phyloP scores from a whole-genome alignment of 2,329 filamentous ascomycete genomes.

The Magnaporthiopsis poae region DNA sequence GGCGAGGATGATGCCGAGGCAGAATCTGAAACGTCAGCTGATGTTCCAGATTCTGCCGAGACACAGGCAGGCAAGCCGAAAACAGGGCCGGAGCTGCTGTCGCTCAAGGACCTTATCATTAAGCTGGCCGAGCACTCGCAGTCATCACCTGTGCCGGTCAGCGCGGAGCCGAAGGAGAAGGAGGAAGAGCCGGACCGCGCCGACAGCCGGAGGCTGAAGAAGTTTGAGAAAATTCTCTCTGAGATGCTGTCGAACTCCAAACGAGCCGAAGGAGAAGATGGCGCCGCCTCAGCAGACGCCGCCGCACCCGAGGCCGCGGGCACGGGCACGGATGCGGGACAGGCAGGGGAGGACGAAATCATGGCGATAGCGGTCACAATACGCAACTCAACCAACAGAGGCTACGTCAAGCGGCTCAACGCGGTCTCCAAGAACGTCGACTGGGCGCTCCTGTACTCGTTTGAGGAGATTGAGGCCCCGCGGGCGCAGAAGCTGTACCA shows the following conservation, averaged over 20 bases:
- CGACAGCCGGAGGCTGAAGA: constrained; percentile 26
- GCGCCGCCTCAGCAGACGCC: not conserved
- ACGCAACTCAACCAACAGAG: constrained; percentile 61
- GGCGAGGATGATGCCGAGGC: not conserved
- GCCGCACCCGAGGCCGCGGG: not conserved
- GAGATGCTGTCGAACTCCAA: constrained; percentile 34
- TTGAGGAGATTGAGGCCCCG: constrained; percentile 47
- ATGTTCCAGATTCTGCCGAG: not conserved
- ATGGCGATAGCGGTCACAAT: not conserved
- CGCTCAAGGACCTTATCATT: constrained; percentile 41
- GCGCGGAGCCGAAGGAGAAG: not conserved
- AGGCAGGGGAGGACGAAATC: constrained; percentile 21
- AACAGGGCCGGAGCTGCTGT: constrained; percentile 13
- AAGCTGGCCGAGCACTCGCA: constrained; percentile 39
- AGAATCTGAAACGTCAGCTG: not conserved
- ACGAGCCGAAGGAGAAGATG: constrained; percentile 5
- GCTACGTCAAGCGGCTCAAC: constrained; percentile 51
- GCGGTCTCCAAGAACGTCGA: constrained; percentile 29
- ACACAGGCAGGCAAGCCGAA: not conserved
- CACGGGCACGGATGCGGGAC: not conserved
- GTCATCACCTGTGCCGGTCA: constrained; percentile 14
- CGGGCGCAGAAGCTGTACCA: constrained; percentile 12
- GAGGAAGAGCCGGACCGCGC: not conserved
- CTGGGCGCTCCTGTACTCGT: constrained; percentile 72
- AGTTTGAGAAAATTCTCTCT: constrained; percentile 42